Base-by-base conservation (phyloP, 331 rosid species). In the Stylosanthes scabra region DNA sequence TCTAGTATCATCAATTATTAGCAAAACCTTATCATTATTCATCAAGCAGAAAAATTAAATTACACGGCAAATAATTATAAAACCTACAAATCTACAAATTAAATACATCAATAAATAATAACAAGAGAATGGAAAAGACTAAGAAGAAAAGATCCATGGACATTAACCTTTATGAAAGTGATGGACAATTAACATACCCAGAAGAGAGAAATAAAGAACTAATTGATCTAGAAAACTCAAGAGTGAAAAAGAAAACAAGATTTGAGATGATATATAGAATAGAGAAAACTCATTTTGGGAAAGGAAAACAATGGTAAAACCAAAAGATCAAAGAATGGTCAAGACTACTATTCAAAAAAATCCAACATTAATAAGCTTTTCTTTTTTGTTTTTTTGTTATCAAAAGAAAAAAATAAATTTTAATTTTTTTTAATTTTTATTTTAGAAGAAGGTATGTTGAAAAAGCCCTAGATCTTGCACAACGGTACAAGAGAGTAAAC, bases 401-500 rank as follows among this genome's bases (percentile, higher is more conserved):
- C 4, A 34, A 1, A 34, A 57, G 20, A 2, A 31, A 11, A 47
- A 47, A 47, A 10, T 14, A 62, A 76, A 64, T 9, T 63, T 55
- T 0, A 55, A 55, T 11, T 62, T 47, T 13, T 66, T 13, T 6
- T n/a, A 31, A n/a, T 28, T 8, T 34, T 52, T n/a, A 42, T 55
- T 63, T 59, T 37, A 63, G 69, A 75, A 69, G 59, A 54, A 74
- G 68, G 25, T 20, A 61, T 28, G 27, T 63, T 9, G 63, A 6
- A 52, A 60, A 82, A 81, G 59, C 76, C 86, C 83, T 77, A 81
- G 88, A 85, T 83, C 86, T 85, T 85, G 70, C 83, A 75, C 88
- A 84, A 60, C 14, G 88, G 89, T 84, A 71, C 76, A 59, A 81
- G 84, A 63, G 80, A 73, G 71, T 16, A 68, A 75, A 66, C 52